Base-by-base conservation (phyloP, 257 asterid genomes). In the Gynochthodes officinalis region DNA sequence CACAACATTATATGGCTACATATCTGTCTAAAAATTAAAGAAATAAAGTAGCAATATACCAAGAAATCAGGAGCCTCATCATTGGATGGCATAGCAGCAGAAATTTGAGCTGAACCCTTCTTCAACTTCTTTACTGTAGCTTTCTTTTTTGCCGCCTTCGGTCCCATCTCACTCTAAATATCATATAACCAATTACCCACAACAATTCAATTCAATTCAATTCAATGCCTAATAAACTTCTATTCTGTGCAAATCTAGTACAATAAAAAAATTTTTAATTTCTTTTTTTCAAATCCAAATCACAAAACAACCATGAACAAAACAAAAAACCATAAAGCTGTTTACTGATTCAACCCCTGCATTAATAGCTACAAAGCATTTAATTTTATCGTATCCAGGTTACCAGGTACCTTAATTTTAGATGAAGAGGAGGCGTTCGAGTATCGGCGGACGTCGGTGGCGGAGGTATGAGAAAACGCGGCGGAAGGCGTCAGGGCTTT, bases 51-150 rank as follows among this genome's bases (percentile, higher is more conserved):
- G 28, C 18, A 46, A 2, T 66, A 14, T 67, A 92, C 96, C 94
- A 92, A 71, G 76, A 80, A 90, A 76, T 90, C 96, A 72, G 82
- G 79, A 30, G 86, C 61, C 8, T 78, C 85, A 28, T 76, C 88
- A 69, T 75, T 86, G 75, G 87, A 50, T 65, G 82, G 19, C 5
- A 72, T 59, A 58, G 79, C 42, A 71, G 59, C 77, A 21, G 90
- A 79, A 48, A 82, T 73, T 67, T 81, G 77, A 25, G 85, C 80
- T 12, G 93, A 79, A 0, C 83, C 83, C 77, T 83, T 85, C 79
- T 87, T 88, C 87, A 83, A 19, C 58, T 48, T 80, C 81, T 84
- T 85, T 68, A 54, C 53, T 21, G 50, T 67, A 14, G 82, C 76
- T 75, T 82, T 79, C 83, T 84, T 89, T 75, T 77, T 90, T 12